Evolutionary conservation across 179 eudicot species (phyloP), one percentile per base, ranked within the genome.

Genomic region (Heliamphora pulchella): DNA sequence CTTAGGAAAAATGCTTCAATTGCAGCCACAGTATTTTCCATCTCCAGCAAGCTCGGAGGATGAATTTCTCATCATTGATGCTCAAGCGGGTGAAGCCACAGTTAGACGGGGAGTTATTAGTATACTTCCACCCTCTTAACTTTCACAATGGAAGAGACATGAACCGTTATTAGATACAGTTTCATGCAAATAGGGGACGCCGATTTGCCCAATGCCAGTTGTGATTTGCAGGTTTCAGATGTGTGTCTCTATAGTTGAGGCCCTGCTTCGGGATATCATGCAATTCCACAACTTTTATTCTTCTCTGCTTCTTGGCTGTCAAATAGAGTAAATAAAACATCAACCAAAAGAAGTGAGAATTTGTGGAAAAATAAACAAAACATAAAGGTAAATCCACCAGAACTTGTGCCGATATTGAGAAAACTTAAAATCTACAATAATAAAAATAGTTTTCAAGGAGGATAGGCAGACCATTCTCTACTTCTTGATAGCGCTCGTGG

Each of bases 401-500:
- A 46, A 66, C 1, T 3, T 43, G 31, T 31, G 31, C 31, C 31
- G 31, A 31, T 31, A 31, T 31, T 31, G 31, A 31, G 31, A 31
- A 31, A 31, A 31, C 31, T 31, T 31, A 31, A 31, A 31, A 31
- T 31, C 31, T 31, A 31, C 31, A 31, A 31, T 31, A 31, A 31
- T 1, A 66, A 10, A 2, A 43, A 51, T 1, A 53, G 31, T 59
- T 66, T 78, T 39, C 0, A 51, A 55, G 71, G 39, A 81, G 63
- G 43, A 50, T 10, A 70, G 39, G 84, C 85, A 8, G 67, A 94
- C 98, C 98, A 78, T 91, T 89, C 78, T 93, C 91, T 17, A 89
- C 93, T 90, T 91, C 90, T 87, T 93, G 97, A 80, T 94, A 93
- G 13, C 98, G 88, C 82, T 94, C 97, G 4, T 93, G 97, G 63